Evolutionary conservation across 306 rosid species (phyloP).

Genomic region (Vigna angularis): DNA sequence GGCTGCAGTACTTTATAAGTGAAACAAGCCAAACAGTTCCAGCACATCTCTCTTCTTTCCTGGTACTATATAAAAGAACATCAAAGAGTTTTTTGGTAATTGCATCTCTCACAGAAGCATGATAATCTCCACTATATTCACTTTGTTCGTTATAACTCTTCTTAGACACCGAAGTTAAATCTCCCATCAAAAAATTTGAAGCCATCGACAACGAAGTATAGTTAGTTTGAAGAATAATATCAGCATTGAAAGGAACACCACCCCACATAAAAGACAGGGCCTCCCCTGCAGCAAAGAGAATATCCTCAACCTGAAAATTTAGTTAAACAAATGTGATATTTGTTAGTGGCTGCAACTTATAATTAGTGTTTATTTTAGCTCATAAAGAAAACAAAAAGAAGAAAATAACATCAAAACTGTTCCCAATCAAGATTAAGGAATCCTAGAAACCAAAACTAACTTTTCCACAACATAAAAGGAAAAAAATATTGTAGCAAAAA

Average conservation of each 20-base stretch:
- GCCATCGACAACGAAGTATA: constrained; percentile 86
- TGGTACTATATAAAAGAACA: constrained; percentile 81
- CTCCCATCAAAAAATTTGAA: constrained; percentile 92
- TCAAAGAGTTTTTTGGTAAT: constrained; percentile 87
- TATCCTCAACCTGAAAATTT: constrained; percentile 82
- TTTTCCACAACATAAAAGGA: constrained; percentile 6
- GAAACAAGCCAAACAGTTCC: constrained; percentile 97
- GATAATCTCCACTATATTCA: constrained; percentile 61
- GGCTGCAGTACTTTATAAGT: constrained; percentile 89
- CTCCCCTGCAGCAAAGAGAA: constrained; percentile 98
- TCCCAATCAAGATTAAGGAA: constrained; percentile 19
- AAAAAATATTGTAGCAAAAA: background rate
- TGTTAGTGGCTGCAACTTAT: constrained; percentile 7
- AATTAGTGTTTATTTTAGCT: background rate
- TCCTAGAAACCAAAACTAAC: constrained; percentile 24
- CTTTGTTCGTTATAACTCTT: constrained; percentile 46
- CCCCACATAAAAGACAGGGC: constrained; percentile 97
- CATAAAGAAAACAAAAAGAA: background rate
- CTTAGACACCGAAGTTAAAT: constrained; percentile 60
- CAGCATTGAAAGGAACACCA: constrained; percentile 90
- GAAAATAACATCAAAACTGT: background rate
- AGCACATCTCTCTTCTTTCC: constrained; percentile 98
- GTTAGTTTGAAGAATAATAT: constrained; percentile 87
- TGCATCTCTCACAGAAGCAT: constrained; percentile 70
- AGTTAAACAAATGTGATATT: constrained; percentile 35